phyloP scores from a whole-genome alignment of 1,139 yeast genomes.

The Yamadazyma songkhlaensis region DNA sequence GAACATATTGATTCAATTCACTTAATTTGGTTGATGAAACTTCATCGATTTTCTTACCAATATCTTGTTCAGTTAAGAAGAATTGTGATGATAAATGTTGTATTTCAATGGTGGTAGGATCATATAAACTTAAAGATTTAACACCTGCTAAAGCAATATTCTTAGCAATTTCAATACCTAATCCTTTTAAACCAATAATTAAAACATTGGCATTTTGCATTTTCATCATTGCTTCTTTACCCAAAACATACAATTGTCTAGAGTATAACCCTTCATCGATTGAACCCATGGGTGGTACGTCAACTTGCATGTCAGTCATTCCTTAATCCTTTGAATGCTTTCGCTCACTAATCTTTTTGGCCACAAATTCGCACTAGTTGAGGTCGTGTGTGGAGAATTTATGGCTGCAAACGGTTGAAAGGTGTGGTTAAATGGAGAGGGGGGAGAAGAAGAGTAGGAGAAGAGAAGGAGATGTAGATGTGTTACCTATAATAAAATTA shows the following conservation, averaged over 20 bases:
- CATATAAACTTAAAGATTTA: conserved; percentile 84
- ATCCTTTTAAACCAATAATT: conserved; percentile 82
- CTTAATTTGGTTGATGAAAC: conserved; percentile 65
- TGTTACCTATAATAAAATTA: neutral
- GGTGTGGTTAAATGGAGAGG: too few species aligned
- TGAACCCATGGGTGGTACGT: conserved; percentile 44
- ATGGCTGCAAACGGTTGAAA: neutral
- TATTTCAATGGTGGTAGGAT: conserved; percentile 66
- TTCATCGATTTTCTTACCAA: conserved; percentile 76
- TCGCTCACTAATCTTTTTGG: conserved; percentile 2
- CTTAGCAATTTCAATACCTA: conserved; percentile 95
- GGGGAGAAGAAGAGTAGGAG: too few species aligned
- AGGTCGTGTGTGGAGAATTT: neutral
- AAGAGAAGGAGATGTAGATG: neutral
- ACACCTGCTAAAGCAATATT: conserved; percentile 97
- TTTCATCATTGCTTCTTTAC: conserved; percentile 96
- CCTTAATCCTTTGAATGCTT: neutral
- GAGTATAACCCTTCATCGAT: conserved; percentile 95
- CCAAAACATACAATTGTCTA: conserved; percentile 90
- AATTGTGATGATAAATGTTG: conserved; percentile 87
- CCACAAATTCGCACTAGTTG: neutral
- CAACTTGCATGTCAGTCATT: conserved; percentile 49
- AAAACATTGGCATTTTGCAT: conserved; percentile 92
- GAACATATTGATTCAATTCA: conserved; percentile 88
- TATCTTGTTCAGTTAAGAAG: conserved; percentile 66